These are phyloP conservation scores for Amauroascus niger DNA, from an alignment of 2,329 filamentous ascomycete genomes.

Conservation along the genomic window DNA sequence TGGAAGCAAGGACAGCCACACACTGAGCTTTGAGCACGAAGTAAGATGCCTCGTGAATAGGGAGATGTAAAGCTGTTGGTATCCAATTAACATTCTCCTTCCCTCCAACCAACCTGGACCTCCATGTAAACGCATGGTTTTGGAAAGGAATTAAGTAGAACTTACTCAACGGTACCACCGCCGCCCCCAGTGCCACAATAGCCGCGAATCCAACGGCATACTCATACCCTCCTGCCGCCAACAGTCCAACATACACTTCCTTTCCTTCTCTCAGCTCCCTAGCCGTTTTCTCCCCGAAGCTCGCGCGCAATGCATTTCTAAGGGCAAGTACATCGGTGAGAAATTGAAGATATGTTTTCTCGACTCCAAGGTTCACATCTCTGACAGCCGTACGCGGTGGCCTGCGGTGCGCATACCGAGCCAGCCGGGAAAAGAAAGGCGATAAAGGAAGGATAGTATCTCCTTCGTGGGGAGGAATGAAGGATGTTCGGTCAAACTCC, in stretches of 20 bases:
- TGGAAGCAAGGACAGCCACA: conserved; percentile 32
- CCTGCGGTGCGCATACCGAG: conserved; percentile 21
- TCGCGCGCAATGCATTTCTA: conserved; percentile 11
- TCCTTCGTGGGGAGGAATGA: conserved; percentile 21
- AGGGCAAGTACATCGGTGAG: conserved; percentile 16
- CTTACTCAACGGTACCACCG: conserved; percentile 36
- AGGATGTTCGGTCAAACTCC: conserved; percentile 16
- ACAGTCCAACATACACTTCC: conserved; percentile 31
- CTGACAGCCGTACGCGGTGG: conserved; percentile 18
- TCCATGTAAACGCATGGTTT: background rate
- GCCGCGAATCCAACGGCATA: conserved; percentile 42
- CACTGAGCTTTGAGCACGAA: conserved; percentile 35
- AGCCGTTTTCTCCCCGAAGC: conserved; percentile 9
- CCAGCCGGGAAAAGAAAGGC: conserved; percentile 23
- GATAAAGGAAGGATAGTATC: conserved; percentile 23
- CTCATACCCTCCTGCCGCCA: conserved; percentile 41
- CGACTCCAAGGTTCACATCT: conserved; percentile 16
- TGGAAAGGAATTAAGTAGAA: background rate
- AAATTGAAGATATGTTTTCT: conserved; percentile 17
- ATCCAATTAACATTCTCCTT: background rate
- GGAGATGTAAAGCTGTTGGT: conserved; percentile 30
- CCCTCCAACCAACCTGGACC: background rate
- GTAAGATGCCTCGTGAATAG: conserved; percentile 37
- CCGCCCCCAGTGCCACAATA: conserved; percentile 40
- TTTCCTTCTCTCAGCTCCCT: conserved; percentile 16